Evolutionary conservation across 1,284 basidiomycete genomes (phyloP).

Genomic region (Apiotrichum laibachii): DNA sequence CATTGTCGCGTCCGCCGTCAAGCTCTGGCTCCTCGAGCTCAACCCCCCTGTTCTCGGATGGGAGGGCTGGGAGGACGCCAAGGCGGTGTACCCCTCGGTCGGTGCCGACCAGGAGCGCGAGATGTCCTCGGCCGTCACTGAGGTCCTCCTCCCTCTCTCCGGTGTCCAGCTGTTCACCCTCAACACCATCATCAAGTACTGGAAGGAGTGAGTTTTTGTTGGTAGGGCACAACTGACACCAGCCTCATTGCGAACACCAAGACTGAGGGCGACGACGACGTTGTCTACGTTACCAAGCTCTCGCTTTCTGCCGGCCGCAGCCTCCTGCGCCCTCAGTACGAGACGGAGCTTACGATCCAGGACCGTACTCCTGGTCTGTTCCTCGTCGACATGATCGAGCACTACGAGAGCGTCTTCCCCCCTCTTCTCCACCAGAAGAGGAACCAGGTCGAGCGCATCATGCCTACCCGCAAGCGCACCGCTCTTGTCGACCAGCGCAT

Average conservation of each 20-base stretch:
- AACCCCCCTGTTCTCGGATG: conserved; percentile 71
- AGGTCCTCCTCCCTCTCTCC: conserved; percentile 69
- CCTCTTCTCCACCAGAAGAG: conserved; percentile 78
- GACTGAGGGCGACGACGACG: conserved; percentile 61
- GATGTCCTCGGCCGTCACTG: conserved; percentile 63
- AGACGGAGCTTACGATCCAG: conserved; percentile 77
- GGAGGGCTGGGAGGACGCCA: conserved; percentile 86
- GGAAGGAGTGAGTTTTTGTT: conserved; percentile 61
- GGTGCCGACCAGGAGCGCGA: conserved; percentile 63
- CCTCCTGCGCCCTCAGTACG: conserved; percentile 75
- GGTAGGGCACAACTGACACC: background rate
- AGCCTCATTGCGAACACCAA: conserved; percentile 70
- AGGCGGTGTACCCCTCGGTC: conserved; percentile 73
- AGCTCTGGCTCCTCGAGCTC: conserved; percentile 81
- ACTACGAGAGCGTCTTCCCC: conserved; percentile 74
- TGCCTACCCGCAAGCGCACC: conserved; percentile 80
- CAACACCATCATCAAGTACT: conserved; percentile 72
- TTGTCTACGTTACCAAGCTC: conserved; percentile 78
- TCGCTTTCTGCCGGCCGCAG: conserved; percentile 80
- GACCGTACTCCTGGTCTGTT: conserved; percentile 77
- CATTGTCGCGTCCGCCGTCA: conserved; percentile 72
- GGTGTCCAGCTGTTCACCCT: conserved; percentile 78
- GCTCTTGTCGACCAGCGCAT: conserved; percentile 83
- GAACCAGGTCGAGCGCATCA: conserved; percentile 74
- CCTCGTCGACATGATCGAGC: conserved; percentile 76